Base-by-base conservation (phyloP, 495 filamentous ascomycete genomes). In the Aspergillus olivimuriae region DNA sequence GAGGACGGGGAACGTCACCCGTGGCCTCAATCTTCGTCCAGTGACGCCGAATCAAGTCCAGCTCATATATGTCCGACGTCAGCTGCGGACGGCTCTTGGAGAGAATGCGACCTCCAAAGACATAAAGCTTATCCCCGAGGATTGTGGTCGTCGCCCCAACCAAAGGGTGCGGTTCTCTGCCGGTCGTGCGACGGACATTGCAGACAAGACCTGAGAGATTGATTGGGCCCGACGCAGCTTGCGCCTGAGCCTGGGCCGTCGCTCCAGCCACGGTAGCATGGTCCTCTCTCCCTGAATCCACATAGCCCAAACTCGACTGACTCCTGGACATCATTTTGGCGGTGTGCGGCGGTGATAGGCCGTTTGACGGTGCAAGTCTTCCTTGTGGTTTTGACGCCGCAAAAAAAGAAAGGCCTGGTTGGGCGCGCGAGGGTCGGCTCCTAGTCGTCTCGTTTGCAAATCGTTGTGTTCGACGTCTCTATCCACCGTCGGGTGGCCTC, bases 131-230 rank as follows among this genome's bases (percentile, higher is more conserved):
- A 59, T 98, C 92, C 8, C 89, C 89, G 17, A 98, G 56, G 39
- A 97, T 85, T 0, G 94, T 97, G 0, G 94, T 97, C 0, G 94
- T 95, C 2, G 92, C 91, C 3, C 92, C 92, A 4, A 98, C 92
- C 3, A 96, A 68, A 9, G 92, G 83, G 47, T 84, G 87, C 4
- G 92, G 94, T 57, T 97, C 89, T 46, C 82, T 78, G 22, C 92
- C 92, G 1, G 91, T 96, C 12, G 92, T 96, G 45, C 81, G 73
- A 46, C 92, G 86, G 11, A 95, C 87, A 70, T 95, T 95, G 67
- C 89, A 95, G 57, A 95, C 91, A 56, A 95, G 65, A 2, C 89
- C 89, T 0, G 89, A 92, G 2, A 95, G 62, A 48, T 92, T 80
- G 32, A 77, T 75, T 0, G 75, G 57, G 15, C 75, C 75, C 1